Evolutionary conservation across 2,329 filamentous ascomycete genomes (phyloP).

Genomic region (Hypoxylon sp.): DNA sequence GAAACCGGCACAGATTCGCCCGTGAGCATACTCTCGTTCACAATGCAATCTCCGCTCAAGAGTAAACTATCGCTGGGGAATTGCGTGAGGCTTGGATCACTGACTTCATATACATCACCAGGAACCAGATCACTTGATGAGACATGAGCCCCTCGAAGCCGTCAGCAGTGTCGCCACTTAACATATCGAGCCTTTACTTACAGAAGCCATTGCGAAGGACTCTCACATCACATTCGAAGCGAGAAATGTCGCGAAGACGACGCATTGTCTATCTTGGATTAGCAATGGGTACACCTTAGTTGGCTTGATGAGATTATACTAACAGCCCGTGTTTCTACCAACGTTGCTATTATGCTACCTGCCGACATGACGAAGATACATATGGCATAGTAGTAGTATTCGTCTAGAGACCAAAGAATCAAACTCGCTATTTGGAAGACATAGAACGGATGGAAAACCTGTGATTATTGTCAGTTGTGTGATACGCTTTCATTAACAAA

Average conservation of each 20-base stretch:
- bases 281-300: conserved; percentile 7
- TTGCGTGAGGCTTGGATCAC: conserved; percentile 88
- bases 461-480: conserved; percentile 43
- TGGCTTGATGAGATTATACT: conserved; percentile 53
- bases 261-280: conserved; percentile 78
- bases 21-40: conserved; percentile 99
- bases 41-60: conserved; percentile 94
- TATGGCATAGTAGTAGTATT: conserved; percentile 97
- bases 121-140: conserved; percentile 91
- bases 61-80: conserved; percentile 94
- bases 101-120: conserved; percentile 96
- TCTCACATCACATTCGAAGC: conserved; percentile 94
- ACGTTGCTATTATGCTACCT: conserved; percentile 89
- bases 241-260: conserved; percentile 89
- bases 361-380: conserved; percentile 97
- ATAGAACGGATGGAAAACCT: conserved; percentile 97
- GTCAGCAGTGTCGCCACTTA: conserved; percentile 47
- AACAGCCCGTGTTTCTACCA: conserved; percentile 89
- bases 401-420: conserved; percentile 92
- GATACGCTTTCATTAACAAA: background rate
- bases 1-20: conserved; percentile 97
- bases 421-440: conserved; percentile 97
- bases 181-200: conserved; percentile 58
- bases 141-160: conserved; percentile 79
- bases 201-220: conserved; percentile 96